These are phyloP conservation scores for Phytophthora tentaculata DNA, from an alignment of 352 stramenopile species.

Conservation along the genomic window DNA sequence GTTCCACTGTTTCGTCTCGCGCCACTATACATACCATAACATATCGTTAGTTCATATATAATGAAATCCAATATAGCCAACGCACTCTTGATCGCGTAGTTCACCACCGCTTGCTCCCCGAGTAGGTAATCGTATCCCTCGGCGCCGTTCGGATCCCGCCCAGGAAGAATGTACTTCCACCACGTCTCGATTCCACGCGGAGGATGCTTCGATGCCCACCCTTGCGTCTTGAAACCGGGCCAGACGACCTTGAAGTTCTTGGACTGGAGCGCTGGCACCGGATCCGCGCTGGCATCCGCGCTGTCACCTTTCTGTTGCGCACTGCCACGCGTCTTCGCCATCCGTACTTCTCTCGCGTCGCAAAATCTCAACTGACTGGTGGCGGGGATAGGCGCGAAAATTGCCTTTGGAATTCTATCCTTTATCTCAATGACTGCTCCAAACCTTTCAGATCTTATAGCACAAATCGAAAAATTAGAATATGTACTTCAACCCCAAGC, in stretches of 20 bases:
- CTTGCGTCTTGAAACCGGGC: neutral
- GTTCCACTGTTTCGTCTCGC: too few species aligned
- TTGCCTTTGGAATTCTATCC: neutral
- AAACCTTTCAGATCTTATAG: neutral
- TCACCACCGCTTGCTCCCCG: conserved; percentile 1
- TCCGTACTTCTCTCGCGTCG: neutral
- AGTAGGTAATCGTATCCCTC: neutral
- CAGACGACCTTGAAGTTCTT: neutral
- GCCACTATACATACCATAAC: neutral
- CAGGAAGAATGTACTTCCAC: conserved; percentile 3
- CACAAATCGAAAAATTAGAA: conserved; percentile 6
- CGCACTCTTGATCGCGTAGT: neutral
- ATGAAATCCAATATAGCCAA: neutral
- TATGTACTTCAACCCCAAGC: neutral
- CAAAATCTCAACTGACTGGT: conserved; percentile 5
- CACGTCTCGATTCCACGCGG: neutral
- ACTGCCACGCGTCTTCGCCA: neutral
- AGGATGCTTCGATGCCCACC: neutral
- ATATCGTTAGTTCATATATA: neutral
- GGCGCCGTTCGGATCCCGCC: neutral
- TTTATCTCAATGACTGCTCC: neutral
- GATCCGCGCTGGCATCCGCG: too few species aligned
- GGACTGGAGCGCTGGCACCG: too few species aligned
- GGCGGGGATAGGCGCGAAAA: neutral
- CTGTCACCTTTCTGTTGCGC: neutral